These are phyloP conservation scores for Aureobasidium sp. DNA, from an alignment of 2,329 filamentous ascomycete species.

Conservation along the genomic window DNA sequence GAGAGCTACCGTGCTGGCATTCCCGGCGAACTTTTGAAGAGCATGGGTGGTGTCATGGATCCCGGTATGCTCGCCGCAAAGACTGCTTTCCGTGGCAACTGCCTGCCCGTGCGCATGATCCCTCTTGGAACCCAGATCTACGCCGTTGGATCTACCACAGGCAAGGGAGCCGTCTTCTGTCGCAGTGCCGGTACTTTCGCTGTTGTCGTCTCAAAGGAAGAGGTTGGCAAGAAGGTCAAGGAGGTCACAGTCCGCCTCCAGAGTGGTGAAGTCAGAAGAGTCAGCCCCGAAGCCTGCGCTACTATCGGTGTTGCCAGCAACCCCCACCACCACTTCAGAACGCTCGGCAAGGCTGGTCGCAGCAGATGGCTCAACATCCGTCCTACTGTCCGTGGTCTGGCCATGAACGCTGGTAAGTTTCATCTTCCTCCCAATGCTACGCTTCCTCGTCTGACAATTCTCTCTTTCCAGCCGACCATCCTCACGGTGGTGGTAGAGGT, in stretches of 20 bases:
- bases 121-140: conserved; percentile 89
- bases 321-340: conserved; percentile 77
- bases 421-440: not conserved
- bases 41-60: conserved; percentile 88
- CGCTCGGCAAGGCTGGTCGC: conserved; percentile 90
- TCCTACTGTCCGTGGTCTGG: conserved; percentile 90
- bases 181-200: conserved; percentile 90
- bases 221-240: conserved; percentile 61
- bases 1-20: conserved; percentile 90
- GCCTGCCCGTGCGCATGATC: conserved; percentile 89
- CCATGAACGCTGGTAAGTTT: conserved; percentile 84
- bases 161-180: conserved; percentile 78
- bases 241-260: conserved; percentile 80
- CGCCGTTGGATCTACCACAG: conserved; percentile 69
- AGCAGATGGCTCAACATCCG: conserved; percentile 89
- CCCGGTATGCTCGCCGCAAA: conserved; percentile 92
- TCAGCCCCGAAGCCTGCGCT: conserved; percentile 85
- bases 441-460: conserved; percentile 5
- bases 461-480: conserved; percentile 63
- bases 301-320: conserved; percentile 95
- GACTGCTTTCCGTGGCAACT: conserved; percentile 91
- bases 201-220: conserved; percentile 80
- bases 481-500: conserved; percentile 96
- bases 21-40: conserved; percentile 72
- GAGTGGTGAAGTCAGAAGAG: conserved; percentile 83